Base-by-base conservation (phyloP, 2,329 filamentous ascomycete species). In the Nectriaceae sp. region DNA sequence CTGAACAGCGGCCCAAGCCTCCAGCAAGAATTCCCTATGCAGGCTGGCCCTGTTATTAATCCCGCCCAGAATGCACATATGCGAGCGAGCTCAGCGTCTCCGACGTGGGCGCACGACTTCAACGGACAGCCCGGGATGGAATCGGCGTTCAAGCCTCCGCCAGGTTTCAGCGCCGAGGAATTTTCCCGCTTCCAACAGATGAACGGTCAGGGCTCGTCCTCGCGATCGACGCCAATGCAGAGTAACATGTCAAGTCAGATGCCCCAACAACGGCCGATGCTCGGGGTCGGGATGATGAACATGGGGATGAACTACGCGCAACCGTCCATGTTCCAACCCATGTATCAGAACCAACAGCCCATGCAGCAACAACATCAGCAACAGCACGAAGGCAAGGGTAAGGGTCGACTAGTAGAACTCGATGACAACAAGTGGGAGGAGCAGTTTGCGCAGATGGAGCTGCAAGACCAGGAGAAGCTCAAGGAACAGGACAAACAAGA, bases 341-440 rank as follows among this genome's bases (percentile, higher is more conserved):
- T 80, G 74, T 70, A 75, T 53, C 69, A 74, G 50, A 67, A 68
- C 26, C 70, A 74, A 47, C 68, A 71, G 46, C 67, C 65, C 38
- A 68, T 71, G 58, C 65, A 76, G 63, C 74, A 73, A 53, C 66
- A 74, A 55, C 75, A 76, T 61, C 65, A 73, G 59, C 75, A 74
- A 59, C 72, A 75, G 49, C 70, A 72, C 43, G 77, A 82, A 55
- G 76, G 72, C 42, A 88, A 91, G 69, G 89, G 88, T 50, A 97
- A 97, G 68, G 92, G 89, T 33, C 96, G 95, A 70, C 83, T 97
- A 73, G 87, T 97, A 11, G 94, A 97, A 73, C 81, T 97, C 20
- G 90, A 97, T 66, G 93, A 99, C 61, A 77, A 87, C 64, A 88
- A 96, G 65, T 97, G 94, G 94, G 93, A 97, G 71, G 90, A 91